Evolutionary conservation across 306 rosid genomes (phyloP).

Genomic region (Corylus heterophylla): DNA sequence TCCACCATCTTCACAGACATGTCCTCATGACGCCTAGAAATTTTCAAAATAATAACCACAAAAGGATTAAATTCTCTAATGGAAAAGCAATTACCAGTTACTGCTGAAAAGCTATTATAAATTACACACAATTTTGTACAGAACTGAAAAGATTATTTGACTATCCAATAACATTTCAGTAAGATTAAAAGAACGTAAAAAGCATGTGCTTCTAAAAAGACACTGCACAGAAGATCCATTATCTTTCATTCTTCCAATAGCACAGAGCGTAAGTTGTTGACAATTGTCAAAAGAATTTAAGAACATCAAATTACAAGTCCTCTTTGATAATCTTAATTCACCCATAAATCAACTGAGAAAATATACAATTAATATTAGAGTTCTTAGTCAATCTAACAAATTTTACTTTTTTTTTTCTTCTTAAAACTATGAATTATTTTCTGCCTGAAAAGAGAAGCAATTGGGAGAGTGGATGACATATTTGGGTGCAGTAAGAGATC

Average conservation of each 20-base stretch:
- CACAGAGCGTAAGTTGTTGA: no score
- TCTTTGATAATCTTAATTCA: background rate
- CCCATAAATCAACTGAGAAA: background rate
- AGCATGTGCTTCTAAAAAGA: background rate
- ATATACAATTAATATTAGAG: background rate
- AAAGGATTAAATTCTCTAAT: constrained; percentile 19
- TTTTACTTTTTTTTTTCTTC: background rate
- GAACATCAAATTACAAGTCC: background rate
- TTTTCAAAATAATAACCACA: constrained; percentile 8
- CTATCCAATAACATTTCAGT: background rate
- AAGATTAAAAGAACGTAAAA: background rate
- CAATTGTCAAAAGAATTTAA: background rate
- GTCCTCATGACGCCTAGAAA: constrained; percentile 53
- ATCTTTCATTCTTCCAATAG: no score
- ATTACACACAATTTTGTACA: constrained; percentile 1
- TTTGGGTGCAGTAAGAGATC: background rate
- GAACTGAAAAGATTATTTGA: background rate
- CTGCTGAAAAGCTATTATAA: background rate
- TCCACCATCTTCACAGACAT: constrained; percentile 54
- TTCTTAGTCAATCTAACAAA: background rate
- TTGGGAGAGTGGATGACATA: background rate
- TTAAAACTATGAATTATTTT: background rate
- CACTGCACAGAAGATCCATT: no score
- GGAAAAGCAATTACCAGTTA: background rate
- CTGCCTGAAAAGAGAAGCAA: background rate